phyloP scores from a whole-genome alignment of 2,329 filamentous ascomycete genomes.

The Clarireedia monteithiana region DNA sequence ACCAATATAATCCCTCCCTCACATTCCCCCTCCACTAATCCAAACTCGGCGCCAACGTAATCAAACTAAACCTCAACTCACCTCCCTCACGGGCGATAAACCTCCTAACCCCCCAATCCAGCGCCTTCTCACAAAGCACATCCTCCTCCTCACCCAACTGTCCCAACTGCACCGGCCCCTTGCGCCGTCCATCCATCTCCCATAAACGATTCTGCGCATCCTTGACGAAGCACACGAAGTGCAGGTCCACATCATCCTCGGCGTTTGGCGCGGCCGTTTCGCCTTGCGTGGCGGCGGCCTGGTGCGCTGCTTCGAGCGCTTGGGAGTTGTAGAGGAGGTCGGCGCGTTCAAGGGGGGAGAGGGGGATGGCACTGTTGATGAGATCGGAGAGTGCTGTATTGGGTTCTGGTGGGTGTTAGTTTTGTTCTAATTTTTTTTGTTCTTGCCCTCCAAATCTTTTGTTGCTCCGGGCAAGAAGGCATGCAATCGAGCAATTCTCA shows the following conservation, averaged over 20 bases:
- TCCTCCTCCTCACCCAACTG: slow-evolving; percentile 55
- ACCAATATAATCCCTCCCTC: not conserved
- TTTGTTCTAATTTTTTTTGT: no score
- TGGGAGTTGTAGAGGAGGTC: slow-evolving; percentile 71
- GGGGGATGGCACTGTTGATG: slow-evolving; percentile 59
- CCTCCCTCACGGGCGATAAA: slow-evolving; percentile 30
- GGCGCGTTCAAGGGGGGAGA: slow-evolving; percentile 60
- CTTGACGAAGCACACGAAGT: slow-evolving; percentile 94
- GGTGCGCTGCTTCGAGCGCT: slow-evolving; percentile 72
- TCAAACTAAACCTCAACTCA: slow-evolving; percentile 27
- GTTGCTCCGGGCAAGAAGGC: no score
- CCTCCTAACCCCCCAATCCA: slow-evolving; percentile 54
- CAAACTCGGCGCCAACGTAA: slow-evolving; percentile 22
- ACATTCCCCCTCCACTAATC: slow-evolving; percentile 11
- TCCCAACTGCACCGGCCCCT: slow-evolving; percentile 42
- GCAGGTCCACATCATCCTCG: slow-evolving; percentile 72
- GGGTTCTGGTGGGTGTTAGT: slow-evolving; percentile 25
- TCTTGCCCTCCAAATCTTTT: no score
- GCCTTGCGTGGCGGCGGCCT: slow-evolving; percentile 77
- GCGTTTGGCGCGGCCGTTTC: slow-evolving; percentile 66
- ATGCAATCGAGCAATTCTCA: no score
- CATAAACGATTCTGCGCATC: slow-evolving; percentile 56
- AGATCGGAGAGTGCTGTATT: slow-evolving; percentile 48
- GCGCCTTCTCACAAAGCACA: slow-evolving; percentile 66
- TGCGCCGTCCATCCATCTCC: slow-evolving; percentile 65